Evolutionary conservation across 176 grass and related monocot species (phyloP).

Genomic region (Luzula sylvatica): DNA sequence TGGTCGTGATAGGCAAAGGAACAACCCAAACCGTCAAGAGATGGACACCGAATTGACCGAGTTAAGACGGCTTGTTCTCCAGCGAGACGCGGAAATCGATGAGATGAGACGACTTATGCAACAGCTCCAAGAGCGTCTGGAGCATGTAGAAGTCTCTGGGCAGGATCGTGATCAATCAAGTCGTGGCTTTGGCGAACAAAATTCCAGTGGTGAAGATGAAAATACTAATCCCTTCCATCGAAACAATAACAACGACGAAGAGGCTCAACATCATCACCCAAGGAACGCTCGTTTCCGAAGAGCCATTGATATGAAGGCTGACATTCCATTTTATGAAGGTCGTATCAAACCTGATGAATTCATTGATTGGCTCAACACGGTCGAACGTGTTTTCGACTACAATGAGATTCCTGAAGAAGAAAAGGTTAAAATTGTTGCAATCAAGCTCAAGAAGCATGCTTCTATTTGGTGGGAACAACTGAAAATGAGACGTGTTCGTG

Average conservation of each 20-base stretch:
- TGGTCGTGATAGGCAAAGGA: too few species aligned
- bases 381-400: slow-evolving; percentile 16
- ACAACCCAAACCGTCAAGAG: too few species aligned
- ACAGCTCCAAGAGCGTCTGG: neutral
- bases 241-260: neutral
- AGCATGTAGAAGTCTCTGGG: neutral
- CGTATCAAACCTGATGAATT: neutral
- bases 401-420: neutral
- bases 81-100: neutral
- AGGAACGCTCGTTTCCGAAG: neutral
- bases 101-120: neutral
- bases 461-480: slow-evolving; percentile 18
- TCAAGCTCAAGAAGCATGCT: neutral
- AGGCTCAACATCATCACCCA: neutral
- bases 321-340: neutral
- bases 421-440: neutral
- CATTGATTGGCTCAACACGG: slow-evolving; percentile 3
- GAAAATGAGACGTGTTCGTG: neutral
- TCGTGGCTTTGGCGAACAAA: neutral
- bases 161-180: neutral
- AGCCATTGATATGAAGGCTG: neutral
- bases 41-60: too few species aligned
- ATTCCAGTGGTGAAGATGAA: neutral
- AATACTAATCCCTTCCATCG: neutral
- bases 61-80: too few species aligned